Evolutionary conservation across 768 basidiomycete genomes (phyloP).

Genomic region (Rhizopogon sp.): DNA sequence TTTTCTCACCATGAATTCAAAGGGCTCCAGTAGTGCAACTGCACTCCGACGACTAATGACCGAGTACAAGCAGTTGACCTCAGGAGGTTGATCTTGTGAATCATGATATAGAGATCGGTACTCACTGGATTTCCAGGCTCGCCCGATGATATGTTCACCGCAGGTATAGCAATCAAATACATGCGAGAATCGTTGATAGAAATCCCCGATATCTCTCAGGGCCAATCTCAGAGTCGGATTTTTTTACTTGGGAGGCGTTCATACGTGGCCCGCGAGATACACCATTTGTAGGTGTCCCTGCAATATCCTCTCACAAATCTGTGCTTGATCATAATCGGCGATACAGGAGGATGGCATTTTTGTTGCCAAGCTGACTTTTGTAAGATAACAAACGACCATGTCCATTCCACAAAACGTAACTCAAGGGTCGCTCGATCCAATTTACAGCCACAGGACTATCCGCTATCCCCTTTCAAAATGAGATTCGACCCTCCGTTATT

Average conservation of each 20-base stretch:
- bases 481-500: constrained; percentile 95
- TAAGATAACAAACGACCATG: constrained; percentile 37
- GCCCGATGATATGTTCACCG: constrained; percentile 95
- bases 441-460: constrained; percentile 83
- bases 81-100: constrained; percentile 49
- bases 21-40: constrained; percentile 54
- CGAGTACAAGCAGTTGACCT: constrained; percentile 82
- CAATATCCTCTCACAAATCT: not conserved
- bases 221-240: constrained; percentile 86
- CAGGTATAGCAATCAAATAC: constrained; percentile 38
- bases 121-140: constrained; percentile 44
- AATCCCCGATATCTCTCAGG: constrained; percentile 38
- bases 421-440: not conserved
- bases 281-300: constrained; percentile 64
- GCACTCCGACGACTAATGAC: constrained; percentile 88
- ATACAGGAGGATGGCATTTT: constrained; percentile 91
- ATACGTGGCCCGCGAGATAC: constrained; percentile 93
- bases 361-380: constrained; percentile 87
- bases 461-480: constrained; percentile 99
- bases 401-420: constrained; percentile 6
- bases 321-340: not conserved
- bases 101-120: not conserved
- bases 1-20: constrained; percentile 40
- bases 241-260: constrained; percentile 95
- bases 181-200: not conserved